These are phyloP conservation scores for Mycena floridula DNA, from an alignment of 768 basidiomycete species.

Conservation along the genomic window DNA sequence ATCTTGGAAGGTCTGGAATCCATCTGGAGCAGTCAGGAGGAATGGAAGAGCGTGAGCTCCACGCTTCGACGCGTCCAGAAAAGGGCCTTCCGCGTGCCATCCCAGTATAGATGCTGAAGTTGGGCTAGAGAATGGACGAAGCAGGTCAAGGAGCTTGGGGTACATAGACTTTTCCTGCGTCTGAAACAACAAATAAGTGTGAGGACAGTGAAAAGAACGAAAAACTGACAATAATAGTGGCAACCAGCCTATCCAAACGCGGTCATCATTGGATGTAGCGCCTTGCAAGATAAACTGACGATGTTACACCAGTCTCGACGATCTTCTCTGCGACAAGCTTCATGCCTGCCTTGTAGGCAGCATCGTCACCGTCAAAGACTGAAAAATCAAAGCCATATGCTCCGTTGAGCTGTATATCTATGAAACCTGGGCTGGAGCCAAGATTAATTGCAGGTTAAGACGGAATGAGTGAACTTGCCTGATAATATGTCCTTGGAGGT, in stretches of 20 bases:
- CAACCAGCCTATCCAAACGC: conserved; percentile 35
- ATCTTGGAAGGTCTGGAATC: conserved; percentile 62
- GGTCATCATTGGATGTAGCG: conserved; percentile 63
- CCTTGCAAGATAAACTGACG: conserved; percentile 49
- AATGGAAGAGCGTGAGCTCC: conserved; percentile 75
- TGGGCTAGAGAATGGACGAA: conserved; percentile 60
- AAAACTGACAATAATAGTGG: conserved; percentile 14
- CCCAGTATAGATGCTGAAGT: conserved; percentile 72
- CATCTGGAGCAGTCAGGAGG: conserved; percentile 56
- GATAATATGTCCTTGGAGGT: conserved; percentile 72
- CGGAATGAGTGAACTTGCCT: conserved; percentile 33
- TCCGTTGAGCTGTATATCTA: conserved; percentile 89
- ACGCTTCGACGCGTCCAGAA: conserved; percentile 74
- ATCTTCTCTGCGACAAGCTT: conserved; percentile 69
- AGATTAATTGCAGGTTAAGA: conserved; percentile 4
- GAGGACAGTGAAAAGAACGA: conserved; percentile 1
- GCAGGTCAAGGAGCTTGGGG: conserved; percentile 59
- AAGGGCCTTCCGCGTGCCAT: conserved; percentile 91
- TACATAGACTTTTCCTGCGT: conserved; percentile 76
- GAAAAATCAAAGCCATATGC: conserved; percentile 88
- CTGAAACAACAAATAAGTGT: conserved; percentile 30
- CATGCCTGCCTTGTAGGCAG: conserved; percentile 62
- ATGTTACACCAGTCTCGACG: conserved; percentile 83
- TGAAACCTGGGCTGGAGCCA: conserved; percentile 63
- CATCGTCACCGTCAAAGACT: conserved; percentile 67